Evolutionary conservation across 768 basidiomycete species (phyloP), one percentile per base, ranked within the genome.

Genomic region (Lactifluus echinatus): DNA sequence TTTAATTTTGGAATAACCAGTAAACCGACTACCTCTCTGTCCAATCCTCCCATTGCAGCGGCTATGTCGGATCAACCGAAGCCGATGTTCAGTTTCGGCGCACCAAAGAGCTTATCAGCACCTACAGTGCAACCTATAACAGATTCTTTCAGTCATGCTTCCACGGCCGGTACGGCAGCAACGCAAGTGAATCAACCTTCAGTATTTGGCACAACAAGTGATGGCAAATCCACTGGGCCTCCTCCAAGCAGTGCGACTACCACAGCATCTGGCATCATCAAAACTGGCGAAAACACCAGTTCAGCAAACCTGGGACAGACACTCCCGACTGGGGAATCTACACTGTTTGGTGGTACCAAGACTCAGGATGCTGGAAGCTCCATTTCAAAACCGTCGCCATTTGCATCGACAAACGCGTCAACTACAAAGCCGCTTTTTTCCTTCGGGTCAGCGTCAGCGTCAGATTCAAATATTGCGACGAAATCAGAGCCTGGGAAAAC

Each of bases 1-100:
- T 63, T 65, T 29, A 40, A 63, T 40, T 66, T 66, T 46, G 54
- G 55, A n/a, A 53, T 67, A 43, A 40, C 59, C 29, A 56, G 42
- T 33, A 61, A 59, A 40, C 44, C 63, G 19, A 43, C 31, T 36
- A 23, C 50, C 12, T 44, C 57, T 15, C 17, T 40, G 23, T 48
- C 59, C 3, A 56, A 60, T 8, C 26, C 45, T 26, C 59, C 61
- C 36, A 54, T 28, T 50, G 5, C 53, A 48, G 8, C 55, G 17
- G 10, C 55, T 29, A 8, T 62, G 7, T 51, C 56, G 19, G 52
- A 44, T 50, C 15, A 36, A 6, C 17, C 60, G 45, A 56, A 55
- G 21, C 15, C 47, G 14, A 8, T 26, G 3, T 54, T 59, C 57
- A 24, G 26, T 33, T 59, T 59, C 37, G 57, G 53, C 21, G 8